Percentiles rank a stretch among this genome's conserved stretches.
Conservation (phyloP, 108 stramenopile species). For the Cyclostephanos tholiformis region DNA sequence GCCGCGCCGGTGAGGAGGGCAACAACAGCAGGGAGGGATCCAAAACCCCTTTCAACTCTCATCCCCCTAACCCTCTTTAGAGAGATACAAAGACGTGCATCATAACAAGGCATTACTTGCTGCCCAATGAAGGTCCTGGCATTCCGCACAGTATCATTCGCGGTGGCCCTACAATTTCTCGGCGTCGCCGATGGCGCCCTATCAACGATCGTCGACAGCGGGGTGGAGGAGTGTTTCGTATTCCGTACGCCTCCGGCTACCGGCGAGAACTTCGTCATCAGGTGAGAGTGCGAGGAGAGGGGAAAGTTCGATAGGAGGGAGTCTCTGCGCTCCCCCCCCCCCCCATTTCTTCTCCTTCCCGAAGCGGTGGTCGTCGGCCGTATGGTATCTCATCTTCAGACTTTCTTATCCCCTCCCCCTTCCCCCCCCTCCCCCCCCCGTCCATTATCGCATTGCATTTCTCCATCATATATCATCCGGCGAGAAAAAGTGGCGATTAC, state of each 20-base stretch:
- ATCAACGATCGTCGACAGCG: constrained; percentile 33
- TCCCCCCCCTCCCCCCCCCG: neutral
- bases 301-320: too few species aligned
- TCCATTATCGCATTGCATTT: too few species aligned
- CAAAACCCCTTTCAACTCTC: too few species aligned
- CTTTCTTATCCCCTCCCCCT: neutral
- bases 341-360: neutral
- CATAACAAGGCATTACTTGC: too few species aligned
- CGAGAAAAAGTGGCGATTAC: constrained; percentile 31
- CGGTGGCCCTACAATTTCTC: neutral
- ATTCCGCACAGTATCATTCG: neutral
- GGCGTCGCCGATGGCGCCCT: constrained; percentile 32
- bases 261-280: constrained; percentile 27
- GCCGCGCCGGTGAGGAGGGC: too few species aligned
- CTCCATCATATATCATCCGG: neutral
- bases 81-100: too few species aligned
- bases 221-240: constrained; percentile 42
- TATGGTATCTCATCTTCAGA: too few species aligned
- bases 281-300: constrained; percentile 12
- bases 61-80: too few species aligned
- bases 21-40: too few species aligned
- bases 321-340: neutral
- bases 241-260: constrained; percentile 37
- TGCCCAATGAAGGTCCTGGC: neutral
- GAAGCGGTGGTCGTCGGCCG: too few species aligned